A percentile compares a stretch with the other conserved stretches of the same genome.
Evolutionary conservation across 2,329 filamentous ascomycete species (phyloP).

Genomic region (Pyrenochaeta sp.): DNA sequence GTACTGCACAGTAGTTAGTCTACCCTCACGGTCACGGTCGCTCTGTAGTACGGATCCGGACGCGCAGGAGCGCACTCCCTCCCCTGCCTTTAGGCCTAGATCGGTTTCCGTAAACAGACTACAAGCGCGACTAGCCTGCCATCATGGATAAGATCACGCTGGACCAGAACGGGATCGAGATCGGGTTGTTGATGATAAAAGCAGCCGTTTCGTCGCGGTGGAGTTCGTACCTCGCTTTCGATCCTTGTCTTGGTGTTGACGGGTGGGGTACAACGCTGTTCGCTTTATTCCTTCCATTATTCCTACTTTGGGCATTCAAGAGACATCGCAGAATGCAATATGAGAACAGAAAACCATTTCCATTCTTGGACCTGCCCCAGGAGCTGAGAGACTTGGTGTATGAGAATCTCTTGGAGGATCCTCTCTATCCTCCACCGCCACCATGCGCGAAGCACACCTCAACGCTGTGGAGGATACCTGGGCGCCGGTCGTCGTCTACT

Average conservation of each 20-base stretch:
- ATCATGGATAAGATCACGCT: not conserved
- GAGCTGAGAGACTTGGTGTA: constrained; percentile 47
- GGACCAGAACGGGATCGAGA: not conserved
- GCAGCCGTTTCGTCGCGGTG: not conserved
- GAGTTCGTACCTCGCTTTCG: not conserved
- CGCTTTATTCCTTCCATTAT: constrained; percentile 17
- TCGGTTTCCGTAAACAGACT: constrained; percentile 6
- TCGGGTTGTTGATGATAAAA: not conserved
- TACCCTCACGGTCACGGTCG: not conserved
- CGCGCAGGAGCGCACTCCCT: not conserved
- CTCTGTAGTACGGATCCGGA: constrained; percentile 1
- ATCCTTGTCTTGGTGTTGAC: not conserved
- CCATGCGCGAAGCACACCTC: constrained; percentile 15
- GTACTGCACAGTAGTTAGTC: constrained; percentile 2
- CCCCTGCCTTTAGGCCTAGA: not conserved
- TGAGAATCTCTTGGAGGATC: constrained; percentile 40
- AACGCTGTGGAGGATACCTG: constrained; percentile 29
- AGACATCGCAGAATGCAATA: constrained; percentile 31
- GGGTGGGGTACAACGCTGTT: constrained; percentile 6
- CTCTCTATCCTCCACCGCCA: constrained; percentile 34
- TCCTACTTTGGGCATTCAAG: constrained; percentile 13
- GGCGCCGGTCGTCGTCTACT: constrained; percentile 6
- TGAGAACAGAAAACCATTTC: constrained; percentile 30
- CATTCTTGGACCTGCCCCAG: constrained; percentile 39
- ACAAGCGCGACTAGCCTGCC: not conserved